Conservation (phyloP, 352 stramenopile species). For the Globisporangium carolinianum region DNA sequence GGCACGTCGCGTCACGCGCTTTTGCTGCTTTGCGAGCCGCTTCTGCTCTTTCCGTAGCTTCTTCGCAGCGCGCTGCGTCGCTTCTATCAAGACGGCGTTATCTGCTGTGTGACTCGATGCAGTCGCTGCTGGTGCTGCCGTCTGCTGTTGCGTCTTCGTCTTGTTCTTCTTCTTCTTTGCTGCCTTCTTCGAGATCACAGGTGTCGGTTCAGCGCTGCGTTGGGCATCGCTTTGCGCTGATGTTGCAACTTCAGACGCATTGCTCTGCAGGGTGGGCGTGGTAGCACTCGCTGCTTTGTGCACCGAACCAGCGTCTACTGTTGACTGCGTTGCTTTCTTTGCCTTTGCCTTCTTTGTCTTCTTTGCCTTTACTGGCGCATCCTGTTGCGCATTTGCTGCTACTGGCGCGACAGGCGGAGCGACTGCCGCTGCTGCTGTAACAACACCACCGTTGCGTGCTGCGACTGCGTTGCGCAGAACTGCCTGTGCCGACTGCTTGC, state of each 20-base stretch:
- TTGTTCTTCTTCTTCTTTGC: neutral
- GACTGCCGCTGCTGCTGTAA: no score
- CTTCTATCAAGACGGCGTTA: constrained; percentile 1
- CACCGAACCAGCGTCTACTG: no score
- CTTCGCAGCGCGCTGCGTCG: constrained; percentile 14
- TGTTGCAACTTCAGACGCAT: neutral
- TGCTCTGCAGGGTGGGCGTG: neutral
- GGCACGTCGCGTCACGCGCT: constrained; percentile 20
- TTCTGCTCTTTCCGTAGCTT: constrained; percentile 12
- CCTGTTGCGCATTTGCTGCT: neutral
- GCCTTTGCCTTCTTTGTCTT: neutral
- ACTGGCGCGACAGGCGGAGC: no score
- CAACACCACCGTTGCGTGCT: no score
- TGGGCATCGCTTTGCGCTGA: neutral
- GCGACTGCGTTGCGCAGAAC: neutral
- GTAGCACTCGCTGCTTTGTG: neutral
- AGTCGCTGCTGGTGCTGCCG: neutral
- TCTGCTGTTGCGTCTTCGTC: neutral
- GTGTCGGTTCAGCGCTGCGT: neutral
- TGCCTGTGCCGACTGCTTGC: neutral
- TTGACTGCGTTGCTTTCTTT: neutral
- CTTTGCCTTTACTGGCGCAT: neutral
- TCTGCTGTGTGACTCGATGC: no score
- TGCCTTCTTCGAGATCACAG: neutral
- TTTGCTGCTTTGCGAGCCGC: constrained; percentile 18